phyloP scores from a whole-genome alignment of 1,284 basidiomycete genomes.

The Chondrostereum purpureum region DNA sequence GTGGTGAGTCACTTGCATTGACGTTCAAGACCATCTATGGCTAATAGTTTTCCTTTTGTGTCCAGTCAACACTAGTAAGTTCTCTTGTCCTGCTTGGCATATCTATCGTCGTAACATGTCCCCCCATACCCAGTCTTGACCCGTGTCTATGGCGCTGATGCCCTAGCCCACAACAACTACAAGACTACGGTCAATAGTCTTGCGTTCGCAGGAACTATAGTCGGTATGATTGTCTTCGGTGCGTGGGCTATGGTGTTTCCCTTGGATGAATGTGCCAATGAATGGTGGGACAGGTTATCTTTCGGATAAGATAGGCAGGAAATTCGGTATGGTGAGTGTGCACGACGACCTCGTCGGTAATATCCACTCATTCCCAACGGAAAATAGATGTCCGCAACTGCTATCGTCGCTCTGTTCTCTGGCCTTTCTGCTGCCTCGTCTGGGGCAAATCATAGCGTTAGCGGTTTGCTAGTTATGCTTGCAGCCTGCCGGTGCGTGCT shows the following conservation, averaged over 20 bases:
- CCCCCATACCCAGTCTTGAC: conserved; percentile 50
- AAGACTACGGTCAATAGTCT: conserved; percentile 60
- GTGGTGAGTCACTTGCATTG: conserved; percentile 39
- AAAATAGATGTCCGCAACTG: conserved; percentile 65
- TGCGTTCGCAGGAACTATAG: conserved; percentile 76
- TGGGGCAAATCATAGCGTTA: conserved; percentile 67
- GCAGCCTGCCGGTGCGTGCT: conserved; percentile 67
- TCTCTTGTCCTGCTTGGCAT: conserved; percentile 1
- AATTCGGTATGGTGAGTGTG: conserved; percentile 73
- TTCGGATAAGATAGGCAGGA: conserved; percentile 83
- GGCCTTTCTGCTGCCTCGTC: conserved; percentile 77
- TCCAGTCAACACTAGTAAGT: conserved; percentile 59
- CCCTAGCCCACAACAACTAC: conserved; percentile 45
- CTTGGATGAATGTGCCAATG: not conserved
- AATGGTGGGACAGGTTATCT: conserved; percentile 51
- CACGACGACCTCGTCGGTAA: not conserved
- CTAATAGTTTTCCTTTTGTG: not conserved
- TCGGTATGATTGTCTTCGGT: conserved; percentile 77
- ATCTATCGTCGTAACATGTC: not conserved
- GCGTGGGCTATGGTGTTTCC: conserved; percentile 5
- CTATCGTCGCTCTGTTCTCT: conserved; percentile 76
- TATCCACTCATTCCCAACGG: conserved; percentile 4
- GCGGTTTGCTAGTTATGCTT: conserved; percentile 72
- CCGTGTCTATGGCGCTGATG: conserved; percentile 54
- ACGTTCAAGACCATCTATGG: conserved; percentile 5